Percentiles rank a stretch among this genome's conserved stretches.
Conservation (phyloP, 805 yeast species). For the Lachancea cidri region DNA sequence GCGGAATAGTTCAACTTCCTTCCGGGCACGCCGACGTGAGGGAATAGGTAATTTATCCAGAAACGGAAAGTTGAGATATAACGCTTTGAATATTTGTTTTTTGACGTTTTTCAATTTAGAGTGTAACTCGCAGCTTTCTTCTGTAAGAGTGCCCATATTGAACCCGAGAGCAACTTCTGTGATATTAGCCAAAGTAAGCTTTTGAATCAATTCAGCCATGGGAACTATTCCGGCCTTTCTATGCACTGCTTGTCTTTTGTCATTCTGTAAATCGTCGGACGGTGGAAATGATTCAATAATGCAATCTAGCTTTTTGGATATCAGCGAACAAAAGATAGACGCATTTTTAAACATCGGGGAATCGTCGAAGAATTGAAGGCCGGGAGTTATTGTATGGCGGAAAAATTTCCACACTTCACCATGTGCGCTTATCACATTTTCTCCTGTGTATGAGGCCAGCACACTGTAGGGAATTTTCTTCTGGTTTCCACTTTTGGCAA, state of each 20-base stretch:
- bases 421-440: constrained; percentile 55
- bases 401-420: constrained; percentile 48
- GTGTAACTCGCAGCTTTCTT: constrained; percentile 29
- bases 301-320: background rate
- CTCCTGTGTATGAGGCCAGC: constrained; percentile 52
- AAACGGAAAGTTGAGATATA: constrained; percentile 51
- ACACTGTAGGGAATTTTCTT: constrained; percentile 53
- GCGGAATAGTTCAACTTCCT: constrained; percentile 41
- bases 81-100: constrained; percentile 49
- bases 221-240: constrained; percentile 9
- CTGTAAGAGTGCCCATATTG: constrained; percentile 38
- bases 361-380: constrained; percentile 46
- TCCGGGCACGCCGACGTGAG: constrained; percentile 40
- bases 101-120: constrained; percentile 40
- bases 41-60: constrained; percentile 47
- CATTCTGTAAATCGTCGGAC: background rate
- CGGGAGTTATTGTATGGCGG: constrained; percentile 40
- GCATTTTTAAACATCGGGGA: constrained; percentile 38
- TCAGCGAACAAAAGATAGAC: constrained; percentile 5
- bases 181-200: constrained; percentile 44
- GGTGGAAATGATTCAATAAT: background rate
- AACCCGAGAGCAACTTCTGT: constrained; percentile 48
- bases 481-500: constrained; percentile 60
- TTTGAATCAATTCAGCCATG: constrained; percentile 42
- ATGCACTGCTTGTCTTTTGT: background rate